phyloP scores from a whole-genome alignment of 805 yeast genomes.

The Yamadazyma insecticola region DNA sequence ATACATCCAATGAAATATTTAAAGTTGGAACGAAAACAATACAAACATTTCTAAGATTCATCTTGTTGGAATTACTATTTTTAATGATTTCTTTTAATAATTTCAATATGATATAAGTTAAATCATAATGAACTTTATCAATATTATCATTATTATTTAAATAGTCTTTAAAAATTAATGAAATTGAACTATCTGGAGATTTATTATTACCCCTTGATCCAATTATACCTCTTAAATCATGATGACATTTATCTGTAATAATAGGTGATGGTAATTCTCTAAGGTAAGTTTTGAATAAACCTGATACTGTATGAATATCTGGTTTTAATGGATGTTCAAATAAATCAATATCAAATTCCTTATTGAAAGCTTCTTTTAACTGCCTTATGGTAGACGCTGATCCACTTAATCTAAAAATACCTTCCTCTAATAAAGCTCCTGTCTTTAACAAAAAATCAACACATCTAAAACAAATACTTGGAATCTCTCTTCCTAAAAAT shows the following conservation, averaged over 20 bases:
- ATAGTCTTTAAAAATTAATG: conserved; percentile 26
- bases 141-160: conserved; percentile 35
- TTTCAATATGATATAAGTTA: conserved; percentile 61
- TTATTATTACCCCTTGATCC: conserved; percentile 6
- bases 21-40: conserved; percentile 82
- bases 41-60: conserved; percentile 75
- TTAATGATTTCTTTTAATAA: conserved; percentile 62
- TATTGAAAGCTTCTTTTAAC: conserved; percentile 66
- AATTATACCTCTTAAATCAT: conserved; percentile 22
- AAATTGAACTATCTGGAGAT: conserved; percentile 8
- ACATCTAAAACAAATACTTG: conserved; percentile 76
- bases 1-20: conserved; percentile 58
- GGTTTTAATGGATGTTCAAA: conserved; percentile 41
- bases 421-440: conserved; percentile 81
- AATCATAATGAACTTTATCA: conserved; percentile 53
- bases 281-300: conserved; percentile 75
- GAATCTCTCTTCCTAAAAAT: conserved; percentile 47
- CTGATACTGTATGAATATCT: conserved; percentile 85
- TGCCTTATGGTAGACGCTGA: conserved; percentile 71
- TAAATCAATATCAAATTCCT: conserved; percentile 64
- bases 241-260: conserved; percentile 49
- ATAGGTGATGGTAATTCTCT: conserved; percentile 70
- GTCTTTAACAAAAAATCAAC: conserved; percentile 59
- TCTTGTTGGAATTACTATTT: conserved; percentile 63
- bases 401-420: conserved; percentile 87